These are phyloP conservation scores for Umbelopsis sp. DNA, from an alignment of 192 early-diverging fungal species.

Conservation along the genomic window DNA sequence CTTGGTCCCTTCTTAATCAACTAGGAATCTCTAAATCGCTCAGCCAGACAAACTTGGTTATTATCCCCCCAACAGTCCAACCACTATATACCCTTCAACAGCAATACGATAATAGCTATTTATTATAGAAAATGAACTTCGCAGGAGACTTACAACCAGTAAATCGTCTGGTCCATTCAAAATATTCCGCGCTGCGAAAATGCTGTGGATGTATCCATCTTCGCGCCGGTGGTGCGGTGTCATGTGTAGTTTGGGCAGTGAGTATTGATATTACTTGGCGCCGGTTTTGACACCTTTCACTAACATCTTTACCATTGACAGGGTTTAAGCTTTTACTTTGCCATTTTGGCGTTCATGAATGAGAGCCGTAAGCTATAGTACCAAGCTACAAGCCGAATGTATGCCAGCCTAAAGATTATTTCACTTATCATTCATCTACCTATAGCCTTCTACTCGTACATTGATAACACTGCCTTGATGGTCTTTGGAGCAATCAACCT, in stretches of 20 bases:
- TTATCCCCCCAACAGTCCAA: background rate
- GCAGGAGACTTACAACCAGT: background rate
- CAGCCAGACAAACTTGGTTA: background rate
- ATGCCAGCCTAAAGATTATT: background rate
- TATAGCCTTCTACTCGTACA: constrained; percentile 33
- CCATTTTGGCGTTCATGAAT: constrained; percentile 34
- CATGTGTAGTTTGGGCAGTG: constrained; percentile 38
- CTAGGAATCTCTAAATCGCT: too few species aligned
- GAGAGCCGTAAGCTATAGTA: constrained; percentile 27
- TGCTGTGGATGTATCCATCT: constrained; percentile 39
- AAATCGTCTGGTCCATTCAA: background rate
- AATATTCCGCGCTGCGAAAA: constrained; percentile 13
- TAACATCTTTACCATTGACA: background rate
- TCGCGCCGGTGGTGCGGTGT: constrained; percentile 24
- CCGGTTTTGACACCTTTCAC: background rate
- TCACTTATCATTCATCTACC: background rate
- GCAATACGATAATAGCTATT: constrained; percentile 5
- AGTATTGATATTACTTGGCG: background rate
- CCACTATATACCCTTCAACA: constrained; percentile 11
- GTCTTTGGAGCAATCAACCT: constrained; percentile 36
- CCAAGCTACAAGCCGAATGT: background rate
- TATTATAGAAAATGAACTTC: constrained; percentile 19
- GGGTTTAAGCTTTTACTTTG: constrained; percentile 37
- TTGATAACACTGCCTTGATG: constrained; percentile 21
- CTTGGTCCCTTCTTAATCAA: too few species aligned